Evolutionary conservation across 106 monocot species (phyloP), one percentile per base, ranked within the genome.

Genomic region (Agapanthus africanus): DNA sequence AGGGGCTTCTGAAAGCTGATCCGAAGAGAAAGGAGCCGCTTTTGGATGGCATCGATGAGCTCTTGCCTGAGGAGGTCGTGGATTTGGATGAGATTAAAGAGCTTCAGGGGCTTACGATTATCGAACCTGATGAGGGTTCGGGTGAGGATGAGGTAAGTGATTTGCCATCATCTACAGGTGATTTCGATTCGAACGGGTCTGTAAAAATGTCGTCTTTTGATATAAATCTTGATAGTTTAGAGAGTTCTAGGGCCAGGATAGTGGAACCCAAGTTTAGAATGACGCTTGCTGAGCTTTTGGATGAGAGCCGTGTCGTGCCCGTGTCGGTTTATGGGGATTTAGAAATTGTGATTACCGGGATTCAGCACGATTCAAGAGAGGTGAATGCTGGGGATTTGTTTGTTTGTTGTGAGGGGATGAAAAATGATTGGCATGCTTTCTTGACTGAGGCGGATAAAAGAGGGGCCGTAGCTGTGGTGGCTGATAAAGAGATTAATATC

Each of bases 391-490:
- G 95, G 0, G 95, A 97, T 60, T 80, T 91, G 40, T 97, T 86
- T 67, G 81, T 97, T 35, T 86, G 82, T 66, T 81, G 83, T 37
- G 51, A 57, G n/a, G 81, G 73, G 21, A 40, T 51, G 2, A 74
- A 67, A 21, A 70, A 63, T 54, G 84, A 81, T 47, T 88, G 81
- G 56, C 81, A 84, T 36, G 40, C 31, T 41, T 76, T 23, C 13
- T 52, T 97, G 34, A 87, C 71, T n/a, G 95, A 97, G 60, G 95
- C 91, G 11, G 88, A 87, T 72, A 91, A 91, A 78, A 77, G 95
- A 51, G 95, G 95, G 13, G 91, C 95, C 19, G 84, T 97, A 51
- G 91, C 95, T 0, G 84, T 91, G 32, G 86, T 97, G 10, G 83
- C 91, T 16, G 80, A 80, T 54, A 88, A 83, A 74, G 91, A 84